Evolutionary conservation across 108 stramenopile species (phyloP).

Genomic region (Epipyxis sp.): DNA sequence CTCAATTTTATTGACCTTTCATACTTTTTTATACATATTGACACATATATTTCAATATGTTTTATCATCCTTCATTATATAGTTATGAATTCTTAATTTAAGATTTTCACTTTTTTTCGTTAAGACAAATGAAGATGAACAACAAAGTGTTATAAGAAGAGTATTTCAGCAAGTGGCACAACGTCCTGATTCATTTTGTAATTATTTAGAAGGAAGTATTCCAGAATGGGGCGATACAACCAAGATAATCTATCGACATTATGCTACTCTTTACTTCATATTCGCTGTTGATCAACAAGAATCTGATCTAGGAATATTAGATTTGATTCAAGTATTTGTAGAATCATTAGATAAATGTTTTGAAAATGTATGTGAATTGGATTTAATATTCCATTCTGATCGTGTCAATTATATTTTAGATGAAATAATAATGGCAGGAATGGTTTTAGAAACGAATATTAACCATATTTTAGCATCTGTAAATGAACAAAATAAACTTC

Average conservation of each 20-base stretch:
- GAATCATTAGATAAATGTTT: constrained; percentile 98
- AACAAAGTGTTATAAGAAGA: constrained; percentile 87
- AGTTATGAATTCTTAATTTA: background rate
- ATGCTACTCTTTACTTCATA: constrained; percentile 98
- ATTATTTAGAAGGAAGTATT: constrained; percentile 90
- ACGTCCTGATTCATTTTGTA: constrained; percentile 95
- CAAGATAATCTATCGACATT: constrained; percentile 98
- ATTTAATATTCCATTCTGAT: constrained; percentile 81
- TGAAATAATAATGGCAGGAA: constrained; percentile 99
- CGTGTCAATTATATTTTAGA: constrained; percentile 61
- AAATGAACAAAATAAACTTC: constrained; percentile 87
- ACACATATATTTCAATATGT: constrained; percentile 8
- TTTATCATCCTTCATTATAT: background rate
- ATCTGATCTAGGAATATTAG: constrained; percentile 96
- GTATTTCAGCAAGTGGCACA: constrained; percentile 90
- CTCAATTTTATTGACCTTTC: background rate
- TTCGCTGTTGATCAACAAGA: constrained; percentile 96
- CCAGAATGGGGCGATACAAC: constrained; percentile 94
- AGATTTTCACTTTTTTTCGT: background rate
- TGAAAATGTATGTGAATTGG: constrained; percentile 99
- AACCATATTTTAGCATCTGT: constrained; percentile 77
- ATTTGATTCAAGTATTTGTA: constrained; percentile 98
- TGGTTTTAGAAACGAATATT: constrained; percentile 99
- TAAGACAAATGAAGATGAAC: constrained; percentile 70
- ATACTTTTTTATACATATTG: background rate